phyloP scores from a whole-genome alignment of 2,329 filamentous ascomycete species.

The Aspergillus fumigatiaffinis region DNA sequence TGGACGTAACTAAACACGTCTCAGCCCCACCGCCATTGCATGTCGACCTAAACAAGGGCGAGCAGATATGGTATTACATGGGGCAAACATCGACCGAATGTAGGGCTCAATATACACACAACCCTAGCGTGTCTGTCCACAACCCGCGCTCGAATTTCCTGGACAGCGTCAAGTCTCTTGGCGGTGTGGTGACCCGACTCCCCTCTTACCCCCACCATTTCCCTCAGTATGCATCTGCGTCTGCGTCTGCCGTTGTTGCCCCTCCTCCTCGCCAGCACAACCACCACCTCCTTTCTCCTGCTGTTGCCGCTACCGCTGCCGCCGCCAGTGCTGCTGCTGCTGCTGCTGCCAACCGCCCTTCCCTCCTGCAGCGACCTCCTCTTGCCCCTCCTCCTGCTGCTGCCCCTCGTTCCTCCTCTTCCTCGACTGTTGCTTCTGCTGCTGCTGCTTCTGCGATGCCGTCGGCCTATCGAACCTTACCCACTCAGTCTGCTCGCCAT shows the following conservation, averaged over 20 bases:
- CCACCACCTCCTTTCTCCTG: slow-evolving; percentile 13
- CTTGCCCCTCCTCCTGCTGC: slow-evolving; percentile 30
- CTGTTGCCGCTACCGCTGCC: slow-evolving; percentile 12
- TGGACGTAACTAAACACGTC: slow-evolving; percentile 48
- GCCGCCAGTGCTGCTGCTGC: slow-evolving; percentile 15
- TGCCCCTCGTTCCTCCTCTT: slow-evolving; percentile 20
- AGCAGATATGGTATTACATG: slow-evolving; percentile 86
- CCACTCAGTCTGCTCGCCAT: slow-evolving; percentile 35
- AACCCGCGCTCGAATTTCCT: slow-evolving; percentile 50
- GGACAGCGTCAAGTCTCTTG: slow-evolving; percentile 42
- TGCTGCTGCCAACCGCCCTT: slow-evolving; percentile 24
- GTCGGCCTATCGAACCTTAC: slow-evolving; percentile 40
- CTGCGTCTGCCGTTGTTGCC: background rate
- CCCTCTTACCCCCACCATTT: slow-evolving; percentile 26
- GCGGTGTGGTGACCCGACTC: slow-evolving; percentile 27
- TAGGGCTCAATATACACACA: slow-evolving; percentile 84
- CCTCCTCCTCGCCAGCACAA: background rate
- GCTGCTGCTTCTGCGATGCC: slow-evolving; percentile 39
- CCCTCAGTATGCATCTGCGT: slow-evolving; percentile 15
- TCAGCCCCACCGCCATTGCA: slow-evolving; percentile 61
- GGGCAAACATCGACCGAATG: slow-evolving; percentile 83
- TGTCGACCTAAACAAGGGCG: slow-evolving; percentile 66
- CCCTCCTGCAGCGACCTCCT: slow-evolving; percentile 30
- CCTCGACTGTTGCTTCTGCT: slow-evolving; percentile 29
- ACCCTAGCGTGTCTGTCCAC: slow-evolving; percentile 52